phyloP scores from a whole-genome alignment of 306 rosid species.

The Corylus heterophylla region DNA sequence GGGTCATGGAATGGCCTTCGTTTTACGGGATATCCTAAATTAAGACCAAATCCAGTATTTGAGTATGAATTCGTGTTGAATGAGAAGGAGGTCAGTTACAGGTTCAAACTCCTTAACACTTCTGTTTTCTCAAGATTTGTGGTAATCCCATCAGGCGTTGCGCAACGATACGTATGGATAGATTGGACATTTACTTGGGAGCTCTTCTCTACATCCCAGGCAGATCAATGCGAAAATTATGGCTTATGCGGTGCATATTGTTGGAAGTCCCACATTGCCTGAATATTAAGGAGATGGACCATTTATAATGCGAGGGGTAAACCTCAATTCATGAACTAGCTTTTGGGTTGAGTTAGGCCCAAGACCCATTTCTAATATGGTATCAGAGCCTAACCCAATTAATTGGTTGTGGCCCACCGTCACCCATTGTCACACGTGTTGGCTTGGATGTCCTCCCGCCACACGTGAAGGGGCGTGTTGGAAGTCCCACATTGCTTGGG shows the following conservation, averaged over 20 bases:
- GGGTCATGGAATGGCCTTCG: not conserved
- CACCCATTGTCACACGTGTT: too few species aligned
- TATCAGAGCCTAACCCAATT: too few species aligned
- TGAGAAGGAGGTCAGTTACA: constrained; percentile 16
- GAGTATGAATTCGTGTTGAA: not conserved
- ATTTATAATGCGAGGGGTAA: too few species aligned
- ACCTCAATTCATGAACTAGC: too few species aligned
- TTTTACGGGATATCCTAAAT: not conserved
- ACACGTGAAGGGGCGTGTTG: too few species aligned
- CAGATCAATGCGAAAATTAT: constrained; percentile 31
- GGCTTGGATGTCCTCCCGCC: too few species aligned
- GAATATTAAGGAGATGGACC: too few species aligned
- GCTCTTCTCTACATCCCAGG: not conserved
- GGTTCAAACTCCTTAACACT: not conserved
- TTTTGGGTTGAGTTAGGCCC: too few species aligned
- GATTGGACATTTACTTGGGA: constrained; percentile 19
- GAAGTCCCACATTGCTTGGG: too few species aligned
- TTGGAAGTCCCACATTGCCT: too few species aligned
- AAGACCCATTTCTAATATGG: too few species aligned
- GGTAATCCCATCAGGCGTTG: not conserved
- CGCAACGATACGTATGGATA: constrained; percentile 28
- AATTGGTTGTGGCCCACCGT: too few species aligned
- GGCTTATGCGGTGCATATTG: constrained; percentile 25
- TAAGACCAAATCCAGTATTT: not conserved
- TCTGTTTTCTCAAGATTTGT: constrained; percentile 19